Conservation (phyloP, 192 early-diverging fungal genomes). For the Dissophora ornata region DNA sequence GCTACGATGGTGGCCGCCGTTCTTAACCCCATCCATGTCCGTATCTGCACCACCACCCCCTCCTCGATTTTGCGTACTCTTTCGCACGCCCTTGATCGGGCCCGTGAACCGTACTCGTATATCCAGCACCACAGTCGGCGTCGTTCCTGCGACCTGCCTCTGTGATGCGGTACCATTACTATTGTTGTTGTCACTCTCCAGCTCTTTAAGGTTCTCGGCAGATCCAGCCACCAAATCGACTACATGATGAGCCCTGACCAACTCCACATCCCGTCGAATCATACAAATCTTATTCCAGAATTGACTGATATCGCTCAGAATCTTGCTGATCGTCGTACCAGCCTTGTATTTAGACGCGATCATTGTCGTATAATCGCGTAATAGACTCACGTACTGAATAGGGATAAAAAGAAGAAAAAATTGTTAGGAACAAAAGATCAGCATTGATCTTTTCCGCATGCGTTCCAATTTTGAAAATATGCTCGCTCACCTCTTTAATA, state of each 20-base stretch:
- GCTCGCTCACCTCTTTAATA: conserved; percentile 38
- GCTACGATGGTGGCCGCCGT: neutral
- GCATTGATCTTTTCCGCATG: neutral
- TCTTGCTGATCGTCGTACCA: conserved; percentile 36
- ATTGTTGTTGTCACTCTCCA: conserved; percentile 13
- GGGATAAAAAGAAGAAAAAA: neutral
- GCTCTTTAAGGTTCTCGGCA: conserved; percentile 45
- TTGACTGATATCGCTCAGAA: conserved; percentile 37
- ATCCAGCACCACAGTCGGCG: conserved; percentile 42
- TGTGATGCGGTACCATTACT: no score
- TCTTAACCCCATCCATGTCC: no score
- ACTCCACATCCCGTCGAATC: conserved; percentile 33
- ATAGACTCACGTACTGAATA: conserved; percentile 18
- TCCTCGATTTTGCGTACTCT: conserved; percentile 3
- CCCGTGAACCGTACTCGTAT: conserved; percentile 49
- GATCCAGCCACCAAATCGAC: conserved; percentile 50
- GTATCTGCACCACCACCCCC: no score
- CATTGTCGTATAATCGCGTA: conserved; percentile 33
- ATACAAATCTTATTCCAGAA: conserved; percentile 30
- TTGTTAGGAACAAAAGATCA: neutral
- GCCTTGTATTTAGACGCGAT: conserved; percentile 35
- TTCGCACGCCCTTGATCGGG: conserved; percentile 3
- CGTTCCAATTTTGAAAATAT: no score
- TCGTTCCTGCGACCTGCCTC: conserved; percentile 17
- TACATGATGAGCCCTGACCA: conserved; percentile 38